Base-by-base conservation (phyloP, 768 basidiomycete genomes). In the Cystofilobasidium macerans region DNA sequence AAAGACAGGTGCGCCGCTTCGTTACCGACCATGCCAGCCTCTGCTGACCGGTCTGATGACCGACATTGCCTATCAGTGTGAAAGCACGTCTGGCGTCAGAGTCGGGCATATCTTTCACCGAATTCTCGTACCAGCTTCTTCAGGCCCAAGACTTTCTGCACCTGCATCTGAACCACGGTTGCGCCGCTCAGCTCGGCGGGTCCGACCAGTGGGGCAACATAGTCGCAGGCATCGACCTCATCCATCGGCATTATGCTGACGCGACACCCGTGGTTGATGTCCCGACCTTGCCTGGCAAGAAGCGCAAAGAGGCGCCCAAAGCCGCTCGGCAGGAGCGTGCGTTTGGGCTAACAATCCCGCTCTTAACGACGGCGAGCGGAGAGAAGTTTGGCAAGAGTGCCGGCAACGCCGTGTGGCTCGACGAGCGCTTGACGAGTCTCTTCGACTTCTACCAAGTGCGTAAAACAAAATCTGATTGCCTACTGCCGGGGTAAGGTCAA, bases 161-260 rank as follows among this genome's bases (percentile, higher is more conserved):
- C 71, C 81, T 99, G 12, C 71, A 76, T 67, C 78, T 87, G 74
- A 75, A 81, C 26, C 79, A 82, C 61, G 80, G 79, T 5, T 97
- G 94, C 75, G 82, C 82, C 18, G 82, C 95, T 48, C 95, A 99
- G 76, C 78, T 98, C 47, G 95, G 95, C 57, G 95, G 95, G 13
- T 93, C 91, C 0, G 95, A 99, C 75, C 95, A 99, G 75, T 95
- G 92, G 88, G 95, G 95, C 20, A 99, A 99, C 74, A 97, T 99
- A 69, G 78, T 94, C 35, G 88, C 89, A 32, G 95, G 95, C 26
- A 79, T 97, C 38, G 91, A 97, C 64, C 82, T 99, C 64, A 93
- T 98, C 72, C 82, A 83, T 62, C 84, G 85, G 59, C 78, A 81
- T 59, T 65, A 64, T 69, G 74, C 38, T 53, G 71, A 70, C 24